Evolutionary conservation across 164 flowering plant genomes (phyloP).

Genomic region (Platanus orientalis): DNA sequence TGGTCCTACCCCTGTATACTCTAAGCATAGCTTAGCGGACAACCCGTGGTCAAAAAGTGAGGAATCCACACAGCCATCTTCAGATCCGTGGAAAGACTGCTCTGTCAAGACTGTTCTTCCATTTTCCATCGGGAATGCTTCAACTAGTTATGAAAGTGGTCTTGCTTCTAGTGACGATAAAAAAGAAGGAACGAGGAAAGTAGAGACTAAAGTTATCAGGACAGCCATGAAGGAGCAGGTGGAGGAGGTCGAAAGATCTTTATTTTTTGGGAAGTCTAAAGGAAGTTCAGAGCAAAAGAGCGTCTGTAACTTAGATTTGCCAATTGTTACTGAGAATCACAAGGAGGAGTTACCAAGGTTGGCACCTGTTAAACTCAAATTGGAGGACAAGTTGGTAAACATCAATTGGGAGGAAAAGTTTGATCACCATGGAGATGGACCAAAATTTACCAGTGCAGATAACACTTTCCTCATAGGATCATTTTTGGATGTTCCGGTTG

Average conservation of each 20-base stretch:
- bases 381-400: slow-evolving; percentile 62
- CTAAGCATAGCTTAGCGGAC: slow-evolving; percentile 35
- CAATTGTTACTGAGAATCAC: slow-evolving; percentile 39
- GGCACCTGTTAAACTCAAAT: slow-evolving; percentile 92
- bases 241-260: slow-evolving; percentile 71
- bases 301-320: slow-evolving; percentile 36
- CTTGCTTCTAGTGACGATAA: slow-evolving; percentile 24
- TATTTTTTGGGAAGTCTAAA: slow-evolving; percentile 52
- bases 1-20: slow-evolving; percentile 14
- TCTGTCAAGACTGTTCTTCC: slow-evolving; percentile 73
- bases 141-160: slow-evolving; percentile 32
- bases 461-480: slow-evolving; percentile 69
- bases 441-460: slow-evolving; percentile 44
- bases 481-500: slow-evolving; percentile 85
- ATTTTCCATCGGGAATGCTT: slow-evolving; percentile 39
- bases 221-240: slow-evolving; percentile 62
- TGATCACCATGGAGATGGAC: slow-evolving; percentile 55
- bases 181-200: slow-evolving; percentile 49
- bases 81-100: slow-evolving; percentile 65
- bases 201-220: slow-evolving; percentile 36
- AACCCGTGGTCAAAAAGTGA: slow-evolving; percentile 19
- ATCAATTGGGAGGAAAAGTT: slow-evolving; percentile 75
- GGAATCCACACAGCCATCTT: slow-evolving; percentile 33
- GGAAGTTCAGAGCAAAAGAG: slow-evolving; percentile 43
- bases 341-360: slow-evolving; percentile 81